Evolutionary conservation across 1,284 basidiomycete species (phyloP).

Genomic region (Tremellales sp.): DNA sequence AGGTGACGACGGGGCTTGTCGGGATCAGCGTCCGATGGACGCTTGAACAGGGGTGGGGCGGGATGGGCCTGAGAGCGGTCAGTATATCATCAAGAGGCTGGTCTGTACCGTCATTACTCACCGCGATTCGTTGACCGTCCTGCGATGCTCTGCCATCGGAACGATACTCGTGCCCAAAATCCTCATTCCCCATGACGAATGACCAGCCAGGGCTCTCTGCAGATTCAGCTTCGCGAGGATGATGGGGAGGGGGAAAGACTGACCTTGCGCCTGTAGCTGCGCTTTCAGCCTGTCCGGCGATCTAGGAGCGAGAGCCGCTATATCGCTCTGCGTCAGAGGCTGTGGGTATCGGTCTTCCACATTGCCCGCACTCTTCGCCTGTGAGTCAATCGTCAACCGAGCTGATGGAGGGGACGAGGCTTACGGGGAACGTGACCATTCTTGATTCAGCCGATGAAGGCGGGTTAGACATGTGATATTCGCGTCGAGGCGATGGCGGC

Average conservation of each 20-base stretch:
- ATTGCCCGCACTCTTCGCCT: background rate
- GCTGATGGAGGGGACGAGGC: background rate
- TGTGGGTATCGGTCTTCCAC: too few species aligned
- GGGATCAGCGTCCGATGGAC: background rate
- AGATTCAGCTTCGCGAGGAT: background rate
- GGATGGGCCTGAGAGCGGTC: too few species aligned
- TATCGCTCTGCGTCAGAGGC: background rate
- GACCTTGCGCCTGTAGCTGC: background rate
- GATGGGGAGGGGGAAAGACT: background rate
- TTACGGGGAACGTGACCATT: background rate
- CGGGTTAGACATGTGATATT: background rate
- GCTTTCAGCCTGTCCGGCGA: background rate
- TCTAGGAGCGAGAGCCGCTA: background rate
- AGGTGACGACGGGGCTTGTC: background rate
- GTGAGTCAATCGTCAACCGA: background rate
- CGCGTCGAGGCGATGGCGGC: background rate
- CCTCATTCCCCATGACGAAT: background rate
- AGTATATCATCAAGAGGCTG: too few species aligned
- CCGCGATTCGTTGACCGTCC: too few species aligned
- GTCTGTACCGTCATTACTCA: too few species aligned
- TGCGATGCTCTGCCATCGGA: too few species aligned
- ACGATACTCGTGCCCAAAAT: background rate
- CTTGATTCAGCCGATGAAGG: background rate
- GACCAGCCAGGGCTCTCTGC: background rate
- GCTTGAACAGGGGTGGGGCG: background rate